A percentile compares a stretch with the other conserved stretches of the same genome.
Conservation (phyloP, 371 early-diverging fungal genomes). For the Mucor circinelloides region DNA sequence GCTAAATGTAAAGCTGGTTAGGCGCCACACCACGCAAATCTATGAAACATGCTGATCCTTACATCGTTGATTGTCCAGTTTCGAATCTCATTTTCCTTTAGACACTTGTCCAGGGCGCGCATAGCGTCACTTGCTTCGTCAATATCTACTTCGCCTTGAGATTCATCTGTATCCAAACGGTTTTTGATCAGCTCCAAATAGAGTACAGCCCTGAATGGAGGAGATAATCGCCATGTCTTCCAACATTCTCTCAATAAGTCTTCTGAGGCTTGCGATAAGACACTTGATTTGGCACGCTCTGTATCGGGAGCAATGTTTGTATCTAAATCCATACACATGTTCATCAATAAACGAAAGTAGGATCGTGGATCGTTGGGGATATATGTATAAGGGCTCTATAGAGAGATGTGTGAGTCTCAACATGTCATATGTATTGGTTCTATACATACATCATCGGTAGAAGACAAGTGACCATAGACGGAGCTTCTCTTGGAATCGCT, state of each 20-base stretch:
- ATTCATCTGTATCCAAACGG: constrained; percentile 46
- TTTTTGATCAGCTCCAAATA: constrained; percentile 66
- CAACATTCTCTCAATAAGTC: constrained; percentile 70
- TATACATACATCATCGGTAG: constrained; percentile 14
- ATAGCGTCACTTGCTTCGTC: constrained; percentile 57
- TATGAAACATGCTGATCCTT: neutral
- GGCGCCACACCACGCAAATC: neutral
- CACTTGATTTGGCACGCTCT: constrained; percentile 52
- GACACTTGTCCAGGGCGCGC: constrained; percentile 47
- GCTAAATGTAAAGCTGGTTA: constrained; percentile 16
- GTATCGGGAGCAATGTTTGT: constrained; percentile 45
- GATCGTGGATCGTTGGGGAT: constrained; percentile 62
- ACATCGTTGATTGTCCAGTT: constrained; percentile 61
- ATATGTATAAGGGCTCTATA: constrained; percentile 43
- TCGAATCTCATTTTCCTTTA: constrained; percentile 48
- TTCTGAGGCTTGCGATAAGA: constrained; percentile 61
- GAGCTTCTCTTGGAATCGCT: constrained; percentile 14
- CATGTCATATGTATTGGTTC: neutral
- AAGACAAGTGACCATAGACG: neutral
- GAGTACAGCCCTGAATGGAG: constrained; percentile 66
- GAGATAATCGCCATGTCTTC: constrained; percentile 71
- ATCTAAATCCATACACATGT: constrained; percentile 63
- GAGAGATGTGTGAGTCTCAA: neutral
- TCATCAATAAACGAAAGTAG: constrained; percentile 57
- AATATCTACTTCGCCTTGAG: constrained; percentile 28